Conservation (phyloP, 2,329 filamentous ascomycete genomes). For the Colletotrichum sp. region DNA sequence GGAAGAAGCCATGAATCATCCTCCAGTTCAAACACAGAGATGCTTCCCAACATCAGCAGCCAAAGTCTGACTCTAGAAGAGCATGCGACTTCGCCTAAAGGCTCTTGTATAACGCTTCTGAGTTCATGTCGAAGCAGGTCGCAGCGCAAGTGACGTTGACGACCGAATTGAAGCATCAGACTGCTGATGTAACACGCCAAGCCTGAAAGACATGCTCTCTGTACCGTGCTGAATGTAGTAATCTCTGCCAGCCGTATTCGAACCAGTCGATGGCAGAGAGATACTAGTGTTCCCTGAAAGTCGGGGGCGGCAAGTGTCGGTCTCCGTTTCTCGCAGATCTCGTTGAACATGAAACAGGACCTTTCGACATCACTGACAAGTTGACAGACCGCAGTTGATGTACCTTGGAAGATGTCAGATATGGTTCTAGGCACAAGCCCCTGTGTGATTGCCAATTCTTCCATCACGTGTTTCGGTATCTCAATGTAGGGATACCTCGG, state of each 20-base stretch:
- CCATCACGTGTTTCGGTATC: background rate
- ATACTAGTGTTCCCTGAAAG: background rate
- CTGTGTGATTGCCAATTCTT: background rate
- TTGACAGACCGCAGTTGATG: background rate
- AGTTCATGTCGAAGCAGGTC: fast-evolving
- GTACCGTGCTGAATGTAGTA: background rate
- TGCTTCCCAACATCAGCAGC: fast-evolving
- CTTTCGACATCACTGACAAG: background rate
- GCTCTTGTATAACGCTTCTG: fast-evolving
- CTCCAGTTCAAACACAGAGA: background rate
- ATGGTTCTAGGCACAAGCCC: background rate
- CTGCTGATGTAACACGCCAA: background rate
- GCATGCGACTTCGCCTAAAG: fast-evolving
- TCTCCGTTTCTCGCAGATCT: background rate
- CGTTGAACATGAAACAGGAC: background rate
- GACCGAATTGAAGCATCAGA: background rate
- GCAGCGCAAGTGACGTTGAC: background rate
- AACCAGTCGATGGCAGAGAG: background rate
- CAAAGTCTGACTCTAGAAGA: background rate
- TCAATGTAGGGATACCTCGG: background rate
- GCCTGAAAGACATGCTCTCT: background rate
- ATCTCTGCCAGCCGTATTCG: background rate
- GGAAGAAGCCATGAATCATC: background rate
- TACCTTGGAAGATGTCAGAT: background rate
- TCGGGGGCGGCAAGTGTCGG: background rate